Evolutionary conservation across 1,139 yeast species (phyloP).

Genomic region (Geotrichum reessii): DNA sequence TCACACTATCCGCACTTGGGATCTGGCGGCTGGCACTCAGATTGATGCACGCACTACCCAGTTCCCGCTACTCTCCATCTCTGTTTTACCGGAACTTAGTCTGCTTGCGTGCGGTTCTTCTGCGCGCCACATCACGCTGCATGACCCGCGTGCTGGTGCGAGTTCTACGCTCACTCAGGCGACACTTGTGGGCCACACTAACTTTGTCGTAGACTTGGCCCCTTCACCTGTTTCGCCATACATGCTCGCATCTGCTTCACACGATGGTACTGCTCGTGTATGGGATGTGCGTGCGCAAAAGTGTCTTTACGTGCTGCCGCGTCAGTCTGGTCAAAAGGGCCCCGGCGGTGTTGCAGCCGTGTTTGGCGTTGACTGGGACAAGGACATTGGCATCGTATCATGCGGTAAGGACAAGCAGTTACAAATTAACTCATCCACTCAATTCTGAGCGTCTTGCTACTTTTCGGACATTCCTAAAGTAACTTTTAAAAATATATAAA

Average conservation of each 20-base stretch:
- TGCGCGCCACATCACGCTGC: slow-evolving; percentile 89
- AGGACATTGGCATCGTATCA: slow-evolving; percentile 72
- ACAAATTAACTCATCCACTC: slow-evolving; percentile 54
- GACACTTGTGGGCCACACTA: slow-evolving; percentile 83
- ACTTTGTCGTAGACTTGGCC: slow-evolving; percentile 77
- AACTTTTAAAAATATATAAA: background rate
- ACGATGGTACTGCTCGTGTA: slow-evolving; percentile 89
- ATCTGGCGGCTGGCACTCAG: slow-evolving; percentile 72
- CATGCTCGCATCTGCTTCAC: slow-evolving; percentile 84
- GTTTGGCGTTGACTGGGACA: slow-evolving; percentile 83
- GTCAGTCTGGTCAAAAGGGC: slow-evolving; percentile 43
- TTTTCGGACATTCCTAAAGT: background rate
- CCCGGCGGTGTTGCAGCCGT: slow-evolving; percentile 48
- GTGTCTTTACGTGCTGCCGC: slow-evolving; percentile 77
- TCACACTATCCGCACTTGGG: slow-evolving; percentile 95
- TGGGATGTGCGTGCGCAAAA: slow-evolving; percentile 93
- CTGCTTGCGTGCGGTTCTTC: slow-evolving; percentile 89
- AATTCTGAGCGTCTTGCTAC: background rate
- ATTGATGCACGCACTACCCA: slow-evolving; percentile 86
- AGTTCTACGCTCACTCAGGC: slow-evolving; percentile 47
- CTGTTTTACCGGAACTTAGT: slow-evolving; percentile 52
- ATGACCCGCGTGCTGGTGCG: slow-evolving; percentile 64
- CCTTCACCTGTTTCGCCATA: slow-evolving; percentile 64
- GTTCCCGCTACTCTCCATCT: slow-evolving; percentile 73
- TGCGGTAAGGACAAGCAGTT: slow-evolving; percentile 93